Evolutionary conservation across 257 asterid genomes (phyloP).

Genomic region (Phtheirospermum japonicum): DNA sequence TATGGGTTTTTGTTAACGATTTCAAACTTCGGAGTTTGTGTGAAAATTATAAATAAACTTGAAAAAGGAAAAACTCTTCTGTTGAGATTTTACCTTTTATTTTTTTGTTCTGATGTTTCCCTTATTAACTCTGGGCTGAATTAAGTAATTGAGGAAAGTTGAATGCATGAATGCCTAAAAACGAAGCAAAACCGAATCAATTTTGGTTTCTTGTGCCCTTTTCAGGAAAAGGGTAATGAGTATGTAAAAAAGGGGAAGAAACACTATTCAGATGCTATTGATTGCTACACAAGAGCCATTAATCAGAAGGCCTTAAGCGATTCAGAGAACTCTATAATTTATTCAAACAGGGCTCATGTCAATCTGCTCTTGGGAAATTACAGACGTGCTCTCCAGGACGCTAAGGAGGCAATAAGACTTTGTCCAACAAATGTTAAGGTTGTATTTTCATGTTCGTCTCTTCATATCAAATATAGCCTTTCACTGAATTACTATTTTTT

Average conservation of each 20-base stretch:
- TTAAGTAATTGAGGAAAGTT: conserved; percentile 3
- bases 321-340: conserved; percentile 59
- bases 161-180: neutral
- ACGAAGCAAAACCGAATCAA: neutral
- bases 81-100: neutral
- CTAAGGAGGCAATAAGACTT: conserved; percentile 72
- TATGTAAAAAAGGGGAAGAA: conserved; percentile 77
- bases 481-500: conserved; percentile 7
- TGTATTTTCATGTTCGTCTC: conserved; percentile 23
- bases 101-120: too few species aligned
- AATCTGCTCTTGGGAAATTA: conserved; percentile 75
- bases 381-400: conserved; percentile 84
- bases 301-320: conserved; percentile 77
- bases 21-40: neutral
- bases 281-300: conserved; percentile 90
- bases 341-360: conserved; percentile 91
- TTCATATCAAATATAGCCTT: conserved; percentile 16
- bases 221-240: conserved; percentile 86
- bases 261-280: conserved; percentile 77
- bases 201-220: conserved; percentile 22
- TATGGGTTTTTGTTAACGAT: too few species aligned
- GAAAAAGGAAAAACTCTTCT: neutral
- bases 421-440: conserved; percentile 75
- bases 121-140: neutral
- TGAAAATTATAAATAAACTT: neutral